Evolutionary conservation across 2,329 filamentous ascomycete genomes (phyloP), one percentile per base, ranked within the genome.

Genomic region (Diplodia intermedia): DNA sequence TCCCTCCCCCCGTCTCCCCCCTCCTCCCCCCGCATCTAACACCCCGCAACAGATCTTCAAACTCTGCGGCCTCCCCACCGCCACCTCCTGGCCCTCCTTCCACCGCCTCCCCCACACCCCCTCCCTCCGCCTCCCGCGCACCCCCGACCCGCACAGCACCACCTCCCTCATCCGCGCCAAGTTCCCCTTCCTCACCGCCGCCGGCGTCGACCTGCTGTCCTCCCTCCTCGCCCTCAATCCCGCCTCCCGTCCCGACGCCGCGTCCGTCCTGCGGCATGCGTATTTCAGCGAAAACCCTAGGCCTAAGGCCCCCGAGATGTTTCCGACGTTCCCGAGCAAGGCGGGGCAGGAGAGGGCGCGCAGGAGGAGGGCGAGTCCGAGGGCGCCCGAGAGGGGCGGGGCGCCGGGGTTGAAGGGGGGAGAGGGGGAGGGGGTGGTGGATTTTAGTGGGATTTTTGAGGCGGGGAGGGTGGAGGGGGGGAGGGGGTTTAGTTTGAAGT

Each of bases 311-410:
- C 91, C 92, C 76, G 91, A 90, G 73, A 90, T 99, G 89, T 98
- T 99, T 76, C 95, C 95, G 2, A 98, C 95, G 0, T 99, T 98
- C 77, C 95, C 95, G 0, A 95, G 91, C 73, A 97, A 97, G 79
- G 95, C 95, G 0, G 93, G 93, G 1, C 91, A 95, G 83, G 95
- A 99, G 83, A 90, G 89, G 33, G 33, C 8, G 75, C 84, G 93
- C 72, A 84, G 92, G 71, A 84, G 87, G 47, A 84, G 87, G 69
- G 88, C 89, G 69, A 94, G 90, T 71, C 95, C 95, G 0, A 90
- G 93, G 78, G 95, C 95, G 7, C 95, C 95, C 0, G 87, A 86
- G 49, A 84, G 94, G 38, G 94, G 93, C 0, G 88, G 91, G 62
- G 87, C 86, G 68, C 88, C 87, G 1, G 79, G 78, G 71, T 74